Percentiles rank a stretch among this genome's conserved stretches.
These are phyloP conservation scores for Naganishia albida DNA, from an alignment of 1,284 basidiomycete species.

Conservation along the genomic window DNA sequence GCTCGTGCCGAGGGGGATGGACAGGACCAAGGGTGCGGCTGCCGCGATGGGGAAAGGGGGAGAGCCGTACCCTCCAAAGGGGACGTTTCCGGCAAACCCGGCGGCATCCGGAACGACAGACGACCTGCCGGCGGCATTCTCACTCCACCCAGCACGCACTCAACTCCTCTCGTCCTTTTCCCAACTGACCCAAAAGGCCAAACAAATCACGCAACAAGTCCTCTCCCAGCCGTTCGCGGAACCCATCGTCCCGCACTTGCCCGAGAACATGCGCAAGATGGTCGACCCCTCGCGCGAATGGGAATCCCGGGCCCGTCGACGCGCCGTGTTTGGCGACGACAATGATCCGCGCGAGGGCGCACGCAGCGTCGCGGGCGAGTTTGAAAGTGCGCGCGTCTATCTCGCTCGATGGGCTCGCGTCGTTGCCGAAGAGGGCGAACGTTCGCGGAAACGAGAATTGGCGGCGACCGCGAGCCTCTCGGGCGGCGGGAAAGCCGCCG, in stretches of 20 bases:
- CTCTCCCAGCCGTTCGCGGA: slow-evolving; percentile 90
- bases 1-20: slow-evolving; percentile 25
- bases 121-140: slow-evolving; percentile 57
- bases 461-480: slow-evolving; percentile 42
- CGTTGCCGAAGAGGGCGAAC: slow-evolving; percentile 93
- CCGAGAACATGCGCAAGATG: slow-evolving; percentile 82
- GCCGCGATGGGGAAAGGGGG: slow-evolving; percentile 33
- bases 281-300: slow-evolving; percentile 73
- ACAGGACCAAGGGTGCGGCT: slow-evolving; percentile 21
- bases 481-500: slow-evolving; percentile 9
- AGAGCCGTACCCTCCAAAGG: slow-evolving; percentile 32
- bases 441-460: slow-evolving; percentile 72
- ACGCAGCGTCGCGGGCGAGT: slow-evolving; percentile 62
- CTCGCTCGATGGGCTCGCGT: slow-evolving; percentile 89
- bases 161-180: slow-evolving; percentile 82
- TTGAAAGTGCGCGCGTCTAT: slow-evolving; percentile 93
- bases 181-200: slow-evolving; percentile 82
- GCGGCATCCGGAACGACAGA: slow-evolving; percentile 5
- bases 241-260: slow-evolving; percentile 89
- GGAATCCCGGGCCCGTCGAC: slow-evolving; percentile 63
- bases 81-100: slow-evolving; percentile 20
- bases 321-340: slow-evolving; percentile 69
- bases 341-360: slow-evolving; percentile 17
- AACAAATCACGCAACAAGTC: slow-evolving; percentile 85
- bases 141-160: slow-evolving; percentile 64